Base-by-base conservation (phyloP, 371 early-diverging fungal species). In the Dichotomocladium elegans region DNA sequence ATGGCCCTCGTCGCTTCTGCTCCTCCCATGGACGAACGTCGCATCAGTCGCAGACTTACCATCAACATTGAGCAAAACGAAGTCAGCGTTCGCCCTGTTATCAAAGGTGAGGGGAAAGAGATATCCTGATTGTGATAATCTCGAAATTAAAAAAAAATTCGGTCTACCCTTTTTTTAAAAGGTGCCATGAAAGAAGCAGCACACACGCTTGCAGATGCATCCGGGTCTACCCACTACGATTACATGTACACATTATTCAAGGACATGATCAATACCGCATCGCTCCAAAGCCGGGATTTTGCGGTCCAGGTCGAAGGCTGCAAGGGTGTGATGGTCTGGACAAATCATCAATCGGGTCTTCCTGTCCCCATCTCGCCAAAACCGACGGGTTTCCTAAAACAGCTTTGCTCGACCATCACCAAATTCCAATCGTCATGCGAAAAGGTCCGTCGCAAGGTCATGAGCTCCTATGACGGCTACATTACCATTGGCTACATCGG, bases 171-270 rank as follows among this genome's bases (percentile, higher is more conserved):
- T 28, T 29, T 41, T 35, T 26, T 1, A 22, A 17, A 54, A 75
- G 76, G 70, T 43, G 76, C 72, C 26, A 71, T 69, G 1, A 64
- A 67, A 33, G 76, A 75, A 62, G 76, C 76, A 9, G 55, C 72
- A 15, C 65, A 75, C 45, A 71, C 72, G 2, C 48, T 75, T 19
- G 61, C 63, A 7, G 76, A 75, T 10, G 65, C 76, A 1, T 72
- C 55, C 28, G 27, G 41, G 0, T 56, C 59, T 9, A 60, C 64
- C 41, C 51, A 64, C 21, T 48, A 60, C 10, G 53, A 54, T 19
- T 58, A 60, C 15, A 50, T 69, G 1, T 61, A 53, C 47, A 65
- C 55, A 37, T 45, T 75, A 3, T 74, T 74, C 58, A 75, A 69
- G 47, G 61, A 51, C 15, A 61, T 66, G 53, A 54, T 75, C 34